Evolutionary conservation across 805 yeast genomes (phyloP).

Genomic region (Zygosaccharomyces bisporus): DNA sequence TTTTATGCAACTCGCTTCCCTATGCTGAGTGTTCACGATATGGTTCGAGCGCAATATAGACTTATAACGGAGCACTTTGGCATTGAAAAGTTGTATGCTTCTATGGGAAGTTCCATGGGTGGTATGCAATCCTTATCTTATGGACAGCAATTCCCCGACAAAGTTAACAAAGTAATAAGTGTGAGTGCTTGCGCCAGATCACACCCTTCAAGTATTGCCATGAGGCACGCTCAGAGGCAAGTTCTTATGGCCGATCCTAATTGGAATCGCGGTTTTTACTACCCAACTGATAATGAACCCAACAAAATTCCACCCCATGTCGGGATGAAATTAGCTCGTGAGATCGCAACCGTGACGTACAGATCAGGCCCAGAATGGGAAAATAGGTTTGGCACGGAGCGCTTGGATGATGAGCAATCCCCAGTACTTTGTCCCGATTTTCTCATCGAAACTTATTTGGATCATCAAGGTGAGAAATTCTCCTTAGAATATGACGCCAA

Average conservation of each 20-base stretch:
- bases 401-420: slow-evolving; percentile 71
- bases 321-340: slow-evolving; percentile 92
- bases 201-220: slow-evolving; percentile 90
- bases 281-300: slow-evolving; percentile 41
- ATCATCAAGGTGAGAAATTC: slow-evolving; percentile 93
- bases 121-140: slow-evolving; percentile 96
- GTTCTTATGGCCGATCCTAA: slow-evolving; percentile 92
- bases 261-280: slow-evolving; percentile 89
- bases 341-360: slow-evolving; percentile 90
- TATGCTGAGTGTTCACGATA: slow-evolving; percentile 76
- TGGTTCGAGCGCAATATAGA: slow-evolving; percentile 84
- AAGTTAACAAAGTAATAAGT: slow-evolving; percentile 68
- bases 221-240: slow-evolving; percentile 90
- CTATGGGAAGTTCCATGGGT: slow-evolving; percentile 94
- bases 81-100: slow-evolving; percentile 63
- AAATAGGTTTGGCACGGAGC: slow-evolving; percentile 78
- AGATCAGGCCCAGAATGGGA: slow-evolving; percentile 98
- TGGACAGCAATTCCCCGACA: slow-evolving; percentile 76
- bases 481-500: slow-evolving; percentile 88
- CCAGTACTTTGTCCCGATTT: slow-evolving; percentile 95
- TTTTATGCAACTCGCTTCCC: slow-evolving; percentile 88
- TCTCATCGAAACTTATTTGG: slow-evolving; percentile 85
- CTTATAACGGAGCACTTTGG: slow-evolving; percentile 60
- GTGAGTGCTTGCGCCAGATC: slow-evolving; percentile 92
- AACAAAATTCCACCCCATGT: slow-evolving; percentile 77